These are phyloP conservation scores for Colletotrichum simmondsii DNA, from an alignment of 2,329 filamentous ascomycete genomes.

Conservation along the genomic window DNA sequence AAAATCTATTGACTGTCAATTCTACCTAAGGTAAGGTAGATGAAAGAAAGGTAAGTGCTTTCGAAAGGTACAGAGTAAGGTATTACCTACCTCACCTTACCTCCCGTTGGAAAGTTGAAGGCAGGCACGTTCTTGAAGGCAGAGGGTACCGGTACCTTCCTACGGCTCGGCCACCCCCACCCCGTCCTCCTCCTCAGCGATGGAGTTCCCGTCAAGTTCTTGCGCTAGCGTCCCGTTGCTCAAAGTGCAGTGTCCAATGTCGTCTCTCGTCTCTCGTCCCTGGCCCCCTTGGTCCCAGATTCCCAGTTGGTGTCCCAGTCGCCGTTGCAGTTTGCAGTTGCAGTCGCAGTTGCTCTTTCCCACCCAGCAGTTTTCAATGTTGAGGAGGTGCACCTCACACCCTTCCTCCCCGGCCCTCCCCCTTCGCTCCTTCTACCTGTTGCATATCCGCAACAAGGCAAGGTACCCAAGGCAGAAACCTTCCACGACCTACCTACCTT, in stretches of 20 bases:
- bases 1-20: neutral
- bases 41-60: neutral
- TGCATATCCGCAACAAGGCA: neutral
- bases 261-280: neutral
- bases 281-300: constrained; percentile 10
- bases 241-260: neutral
- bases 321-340: constrained; percentile 57
- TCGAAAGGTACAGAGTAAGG: neutral
- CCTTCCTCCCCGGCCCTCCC: neutral
- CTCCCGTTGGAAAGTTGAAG: neutral
- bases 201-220: constrained; percentile 3
- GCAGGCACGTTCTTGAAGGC: neutral
- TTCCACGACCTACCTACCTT: neutral
- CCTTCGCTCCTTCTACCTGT: neutral
- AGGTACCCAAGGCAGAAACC: neutral
- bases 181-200: constrained; percentile 6
- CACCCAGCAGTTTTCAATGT: constrained; percentile 9
- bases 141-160: neutral
- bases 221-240: constrained; percentile 19
- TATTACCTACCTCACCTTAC: too few relatives aligned
- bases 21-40: too few relatives aligned
- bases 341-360: constrained; percentile 9
- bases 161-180: constrained; percentile 26
- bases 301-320: constrained; percentile 43
- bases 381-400: neutral